Conservation (phyloP, 257 asterid genomes). For the Salvia hispanica region DNA sequence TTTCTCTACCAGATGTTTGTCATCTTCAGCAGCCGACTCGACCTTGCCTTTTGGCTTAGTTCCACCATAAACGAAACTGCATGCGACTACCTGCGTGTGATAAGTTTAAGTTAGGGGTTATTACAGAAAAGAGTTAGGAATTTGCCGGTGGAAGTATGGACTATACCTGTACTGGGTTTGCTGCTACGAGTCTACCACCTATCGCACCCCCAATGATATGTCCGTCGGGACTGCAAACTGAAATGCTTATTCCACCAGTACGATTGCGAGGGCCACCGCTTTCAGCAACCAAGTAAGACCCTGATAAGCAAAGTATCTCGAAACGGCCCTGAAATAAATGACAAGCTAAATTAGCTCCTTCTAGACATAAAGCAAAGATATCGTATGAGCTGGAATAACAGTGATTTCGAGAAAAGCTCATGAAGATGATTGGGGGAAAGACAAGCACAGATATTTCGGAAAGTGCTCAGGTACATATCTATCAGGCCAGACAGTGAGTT, state of each 20-base stretch:
- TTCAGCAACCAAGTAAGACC: constrained; percentile 70
- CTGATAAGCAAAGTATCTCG: constrained; percentile 72
- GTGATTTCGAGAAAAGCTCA: neutral
- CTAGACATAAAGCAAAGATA: neutral
- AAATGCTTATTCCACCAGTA: constrained; percentile 74
- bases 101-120: neutral
- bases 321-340: constrained; percentile 60
- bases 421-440: neutral
- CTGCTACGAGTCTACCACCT: constrained; percentile 72
- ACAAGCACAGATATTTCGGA: neutral
- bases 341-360: constrained; percentile 27
- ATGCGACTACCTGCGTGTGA: constrained; percentile 62
- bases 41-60: constrained; percentile 58
- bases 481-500: constrained; percentile 2
- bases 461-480: too few species aligned
- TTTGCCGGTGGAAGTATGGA: neutral
- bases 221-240: constrained; percentile 70
- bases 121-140: neutral
- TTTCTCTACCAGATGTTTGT: constrained; percentile 35
- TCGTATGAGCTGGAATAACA: neutral
- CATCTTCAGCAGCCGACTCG: constrained; percentile 45
- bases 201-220: constrained; percentile 73
- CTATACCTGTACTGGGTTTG: constrained; percentile 67
- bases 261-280: constrained; percentile 67
- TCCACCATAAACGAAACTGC: constrained; percentile 80